Base-by-base conservation (phyloP, 2,329 filamentous ascomycete genomes). In the Aspergillus neotritici region DNA sequence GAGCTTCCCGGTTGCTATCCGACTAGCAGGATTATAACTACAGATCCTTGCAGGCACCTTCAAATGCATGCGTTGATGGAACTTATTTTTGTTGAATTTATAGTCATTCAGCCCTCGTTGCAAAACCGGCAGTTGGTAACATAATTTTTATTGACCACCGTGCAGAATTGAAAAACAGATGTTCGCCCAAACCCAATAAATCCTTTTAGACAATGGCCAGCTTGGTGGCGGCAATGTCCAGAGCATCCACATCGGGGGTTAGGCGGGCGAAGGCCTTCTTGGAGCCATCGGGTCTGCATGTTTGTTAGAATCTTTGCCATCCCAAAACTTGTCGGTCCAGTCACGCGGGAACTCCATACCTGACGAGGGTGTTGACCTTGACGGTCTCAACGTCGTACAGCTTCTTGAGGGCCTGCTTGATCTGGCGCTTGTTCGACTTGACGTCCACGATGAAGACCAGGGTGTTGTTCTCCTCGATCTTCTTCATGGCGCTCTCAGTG, bases 391-490 rank as follows among this genome's bases (percentile, higher is more conserved):
- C 93, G 73, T 97, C 93, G 75, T 98, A 98, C 60, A 97, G 85
- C 84, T 93, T 95, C 89, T 97, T 98, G 61, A 98, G 79, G 54
- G 91, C 87, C 65, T 83, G 79, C 83, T 96, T 96, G 79, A 98
- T 98, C 80, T 98, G 93, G 70, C 89, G 84, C 87, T 98, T 98
- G 84, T 98, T 98, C 73, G 91, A 84, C 85, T 94, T 94, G 73
- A 91, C 77, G 62, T 96, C 86, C 68, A 94, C 88, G 63, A 95
- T 94, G 82, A 96, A 96, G 70, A 94, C 88, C 41, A 98, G 83
- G 60, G 93, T 98, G 83, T 98, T 98, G 84, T 98, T 90, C 86
- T 98, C 93, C 82, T 98, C 93, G 64, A 98, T 96, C 86, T 96
- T 96, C 88, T 98, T 98, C 91, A 98, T 97, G 67, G 94, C 93